Evolutionary conservation across 2,329 filamentous ascomycete species (phyloP).

Genomic region (Diaporthe velutina): DNA sequence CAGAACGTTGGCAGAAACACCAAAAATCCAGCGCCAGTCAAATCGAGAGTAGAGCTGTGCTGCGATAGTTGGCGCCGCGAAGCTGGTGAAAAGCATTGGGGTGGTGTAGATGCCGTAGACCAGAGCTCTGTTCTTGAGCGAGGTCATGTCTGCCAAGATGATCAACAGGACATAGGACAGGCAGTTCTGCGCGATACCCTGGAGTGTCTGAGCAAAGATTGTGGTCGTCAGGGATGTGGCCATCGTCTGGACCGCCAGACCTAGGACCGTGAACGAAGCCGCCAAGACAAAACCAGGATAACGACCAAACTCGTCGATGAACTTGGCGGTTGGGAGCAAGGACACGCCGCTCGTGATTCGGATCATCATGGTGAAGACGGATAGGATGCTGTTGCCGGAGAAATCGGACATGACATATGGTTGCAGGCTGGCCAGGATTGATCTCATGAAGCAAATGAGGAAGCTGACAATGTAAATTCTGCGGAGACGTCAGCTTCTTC

Average conservation of each 20-base stretch:
- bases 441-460: not conserved
- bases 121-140: conserved; percentile 8
- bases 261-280: not conserved
- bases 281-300: not conserved
- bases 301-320: not conserved
- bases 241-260: not conserved
- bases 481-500: not conserved
- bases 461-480: not conserved
- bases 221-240: not conserved
- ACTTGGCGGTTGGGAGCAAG: not conserved
- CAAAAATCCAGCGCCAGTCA: not conserved
- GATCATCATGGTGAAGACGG: not conserved
- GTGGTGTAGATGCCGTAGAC: not conserved
- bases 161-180: not conserved
- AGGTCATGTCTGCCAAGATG: conserved; percentile 1
- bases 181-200: not conserved
- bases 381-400: not conserved
- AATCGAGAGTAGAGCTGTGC: not conserved
- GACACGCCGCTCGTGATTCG: not conserved
- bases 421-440: not conserved
- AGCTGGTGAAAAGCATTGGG: not conserved
- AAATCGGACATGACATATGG: not conserved
- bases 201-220: not conserved
- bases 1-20: not conserved
- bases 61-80: not conserved